These are phyloP conservation scores for Haplosporangium sp. DNA, from an alignment of 371 early-diverging fungal genomes.

Conservation along the genomic window DNA sequence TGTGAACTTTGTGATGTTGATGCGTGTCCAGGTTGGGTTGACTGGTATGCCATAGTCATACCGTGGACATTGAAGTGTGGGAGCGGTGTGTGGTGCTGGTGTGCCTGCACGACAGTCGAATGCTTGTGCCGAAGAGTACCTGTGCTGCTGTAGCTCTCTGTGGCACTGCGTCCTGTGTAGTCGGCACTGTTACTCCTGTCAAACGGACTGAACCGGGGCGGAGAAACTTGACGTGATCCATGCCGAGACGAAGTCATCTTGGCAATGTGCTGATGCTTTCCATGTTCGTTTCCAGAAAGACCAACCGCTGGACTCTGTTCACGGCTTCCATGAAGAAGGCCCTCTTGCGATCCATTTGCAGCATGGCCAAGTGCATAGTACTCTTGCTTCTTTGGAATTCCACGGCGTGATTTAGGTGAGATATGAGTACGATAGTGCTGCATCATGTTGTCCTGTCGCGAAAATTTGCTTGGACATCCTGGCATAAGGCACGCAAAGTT, in stretches of 20 bases:
- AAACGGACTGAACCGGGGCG: conserved; percentile 46
- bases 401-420: conserved; percentile 77
- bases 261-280: conserved; percentile 19
- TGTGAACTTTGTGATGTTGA: conserved; percentile 1
- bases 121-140: conserved; percentile 34
- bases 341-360: conserved; percentile 38
- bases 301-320: conserved; percentile 28
- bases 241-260: conserved; percentile 36
- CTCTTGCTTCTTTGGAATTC: conserved; percentile 42
- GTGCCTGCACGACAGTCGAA: conserved; percentile 41
- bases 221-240: conserved; percentile 44
- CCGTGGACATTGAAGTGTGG: conserved; percentile 47
- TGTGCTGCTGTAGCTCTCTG: conserved; percentile 16
- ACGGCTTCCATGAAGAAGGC: conserved; percentile 11
- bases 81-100: conserved; percentile 52
- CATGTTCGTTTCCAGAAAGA: conserved; percentile 3
- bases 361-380: conserved; percentile 1
- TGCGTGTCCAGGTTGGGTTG: conserved; percentile 3
- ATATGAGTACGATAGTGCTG: conserved; percentile 89
- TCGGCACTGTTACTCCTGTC: conserved; percentile 34
- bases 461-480: conserved; percentile 85
- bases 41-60: conserved; percentile 11
- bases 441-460: conserved; percentile 93
- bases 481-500: conserved; percentile 86
- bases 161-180: conserved; percentile 20